Evolutionary conservation across 2,329 filamentous ascomycete genomes (phyloP).

Genomic region (Colletotrichum ledebouriae): DNA sequence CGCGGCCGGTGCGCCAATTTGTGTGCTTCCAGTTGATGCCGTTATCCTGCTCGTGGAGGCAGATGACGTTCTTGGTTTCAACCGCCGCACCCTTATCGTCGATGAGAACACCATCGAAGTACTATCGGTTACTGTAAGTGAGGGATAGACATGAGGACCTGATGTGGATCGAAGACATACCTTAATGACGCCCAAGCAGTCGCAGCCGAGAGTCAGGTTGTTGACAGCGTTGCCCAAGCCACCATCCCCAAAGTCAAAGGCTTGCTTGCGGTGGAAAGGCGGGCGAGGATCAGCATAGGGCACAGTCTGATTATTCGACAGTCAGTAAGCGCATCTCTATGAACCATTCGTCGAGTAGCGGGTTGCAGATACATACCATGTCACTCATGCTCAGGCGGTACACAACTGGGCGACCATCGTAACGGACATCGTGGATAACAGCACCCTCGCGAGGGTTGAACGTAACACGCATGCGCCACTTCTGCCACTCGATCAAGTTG

Average conservation of each 20-base stretch:
- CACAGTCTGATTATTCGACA: constrained; percentile 20
- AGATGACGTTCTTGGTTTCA: constrained; percentile 55
- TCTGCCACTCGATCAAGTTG: constrained; percentile 59
- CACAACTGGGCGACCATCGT: constrained; percentile 68
- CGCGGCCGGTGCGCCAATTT: constrained; percentile 66
- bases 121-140: constrained; percentile 11
- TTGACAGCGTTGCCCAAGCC: constrained; percentile 76
- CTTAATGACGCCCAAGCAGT: constrained; percentile 63
- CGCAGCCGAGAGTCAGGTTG: constrained; percentile 77
- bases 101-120: constrained; percentile 46
- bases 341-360: too few species aligned
- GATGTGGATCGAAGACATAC: not conserved
- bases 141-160: rapidly evolving
- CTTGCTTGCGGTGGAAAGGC: constrained; percentile 63
- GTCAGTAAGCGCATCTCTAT: too few species aligned
- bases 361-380: constrained; percentile 54
- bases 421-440: constrained; percentile 70
- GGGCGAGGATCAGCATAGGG: constrained; percentile 41
- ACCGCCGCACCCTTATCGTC: constrained; percentile 51
- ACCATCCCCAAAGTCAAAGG: constrained; percentile 78
- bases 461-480: constrained; percentile 71
- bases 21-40: constrained; percentile 53
- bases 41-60: constrained; percentile 42
- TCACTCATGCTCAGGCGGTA: constrained; percentile 70
- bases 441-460: constrained; percentile 72